These are phyloP conservation scores for Penicillium tannophilum DNA, from an alignment of 495 filamentous ascomycete genomes.

Conservation along the genomic window DNA sequence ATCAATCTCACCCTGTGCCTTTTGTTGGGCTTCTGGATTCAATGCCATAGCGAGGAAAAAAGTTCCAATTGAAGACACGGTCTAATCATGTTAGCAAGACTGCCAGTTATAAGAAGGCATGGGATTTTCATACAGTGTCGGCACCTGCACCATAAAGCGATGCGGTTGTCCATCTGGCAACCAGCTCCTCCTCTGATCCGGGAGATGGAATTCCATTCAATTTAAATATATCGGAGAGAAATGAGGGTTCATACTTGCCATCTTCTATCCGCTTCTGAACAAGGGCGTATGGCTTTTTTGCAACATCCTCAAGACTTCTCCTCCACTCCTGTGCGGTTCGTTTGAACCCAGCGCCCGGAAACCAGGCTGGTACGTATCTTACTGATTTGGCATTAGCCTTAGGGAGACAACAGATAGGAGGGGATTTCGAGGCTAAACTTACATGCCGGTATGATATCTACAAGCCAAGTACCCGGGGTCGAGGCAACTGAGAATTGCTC, in stretches of 20 bases:
- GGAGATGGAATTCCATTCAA: background rate
- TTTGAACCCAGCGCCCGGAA: slow-evolving; percentile 49
- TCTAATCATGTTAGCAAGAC: background rate
- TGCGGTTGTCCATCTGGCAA: slow-evolving; percentile 44
- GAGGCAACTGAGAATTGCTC: slow-evolving; percentile 41
- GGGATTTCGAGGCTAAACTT: background rate
- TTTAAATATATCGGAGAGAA: background rate
- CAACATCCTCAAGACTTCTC: slow-evolving; percentile 23
- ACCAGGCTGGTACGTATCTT: slow-evolving; percentile 44
- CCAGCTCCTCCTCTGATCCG: slow-evolving; percentile 25
- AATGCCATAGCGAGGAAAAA: slow-evolving; percentile 51
- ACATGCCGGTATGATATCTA: slow-evolving; percentile 43
- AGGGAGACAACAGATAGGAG: background rate
- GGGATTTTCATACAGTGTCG: slow-evolving; percentile 39
- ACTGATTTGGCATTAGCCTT: slow-evolving; percentile 8
- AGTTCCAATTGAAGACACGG: background rate
- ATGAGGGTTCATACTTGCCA: background rate
- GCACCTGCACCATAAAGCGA: slow-evolving; percentile 56
- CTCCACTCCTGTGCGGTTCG: slow-evolving; percentile 24
- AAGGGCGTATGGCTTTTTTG: slow-evolving; percentile 40
- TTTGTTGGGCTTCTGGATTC: slow-evolving; percentile 51
- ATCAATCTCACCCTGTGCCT: slow-evolving; percentile 62
- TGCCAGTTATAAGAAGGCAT: background rate
- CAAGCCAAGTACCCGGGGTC: slow-evolving; percentile 45
- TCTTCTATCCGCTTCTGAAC: slow-evolving; percentile 21